These are phyloP conservation scores for Colletotrichum lentis DNA, from an alignment of 2,329 filamentous ascomycete species.

Conservation along the genomic window DNA sequence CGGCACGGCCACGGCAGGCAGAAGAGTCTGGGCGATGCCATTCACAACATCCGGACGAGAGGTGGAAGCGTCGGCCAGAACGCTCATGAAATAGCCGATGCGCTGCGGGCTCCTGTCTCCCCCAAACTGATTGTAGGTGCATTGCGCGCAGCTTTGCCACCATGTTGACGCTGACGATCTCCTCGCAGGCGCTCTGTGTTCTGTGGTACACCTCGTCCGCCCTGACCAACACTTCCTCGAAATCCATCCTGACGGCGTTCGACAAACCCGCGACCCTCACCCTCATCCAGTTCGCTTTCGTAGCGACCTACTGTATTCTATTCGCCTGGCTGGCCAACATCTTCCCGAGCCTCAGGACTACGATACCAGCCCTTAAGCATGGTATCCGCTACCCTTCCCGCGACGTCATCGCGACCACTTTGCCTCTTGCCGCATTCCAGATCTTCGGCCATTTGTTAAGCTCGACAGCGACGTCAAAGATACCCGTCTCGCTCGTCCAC, in stretches of 20 bases:
- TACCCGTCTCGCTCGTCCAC: conserved; percentile 95
- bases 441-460: conserved; percentile 93
- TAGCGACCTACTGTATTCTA: conserved; percentile 85
- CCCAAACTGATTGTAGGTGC: conserved; percentile 79
- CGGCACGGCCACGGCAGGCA: conserved; percentile 69
- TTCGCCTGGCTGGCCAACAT: conserved; percentile 77
- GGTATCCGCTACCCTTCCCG: conserved; percentile 82
- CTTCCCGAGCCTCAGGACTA: conserved; percentile 74
- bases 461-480: conserved; percentile 91
- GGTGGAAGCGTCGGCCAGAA: conserved; percentile 90
- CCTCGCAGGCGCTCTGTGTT: conserved; percentile 76
- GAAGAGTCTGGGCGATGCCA: conserved; percentile 89
- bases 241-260: conserved; percentile 92
- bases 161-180: conserved; percentile 18
- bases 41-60: conserved; percentile 80
- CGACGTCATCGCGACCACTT: conserved; percentile 83
- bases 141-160: conserved; percentile 40
- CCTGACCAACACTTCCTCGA: conserved; percentile 96
- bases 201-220: conserved; percentile 97
- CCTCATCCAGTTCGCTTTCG: conserved; percentile 91
- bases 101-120: conserved; percentile 88
- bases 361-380: conserved; percentile 81
- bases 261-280: conserved; percentile 92
- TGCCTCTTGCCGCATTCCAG: conserved; percentile 93
- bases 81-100: conserved; percentile 91